A percentile compares a stretch with the other conserved stretches of the same genome.
phyloP scores from a whole-genome alignment of 75 land plant species.

The Cupressus sempervirens region DNA sequence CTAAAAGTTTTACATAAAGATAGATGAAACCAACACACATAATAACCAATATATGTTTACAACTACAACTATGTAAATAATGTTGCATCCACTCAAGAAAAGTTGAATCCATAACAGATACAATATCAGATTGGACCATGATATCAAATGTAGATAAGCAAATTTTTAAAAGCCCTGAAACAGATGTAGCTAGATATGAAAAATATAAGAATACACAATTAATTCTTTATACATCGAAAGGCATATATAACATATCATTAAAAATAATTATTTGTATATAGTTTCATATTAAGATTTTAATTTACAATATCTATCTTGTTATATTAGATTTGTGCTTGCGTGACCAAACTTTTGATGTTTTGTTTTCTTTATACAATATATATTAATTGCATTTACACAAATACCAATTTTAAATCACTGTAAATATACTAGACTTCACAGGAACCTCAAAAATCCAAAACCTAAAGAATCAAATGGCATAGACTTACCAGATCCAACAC shows the following conservation, averaged over 20 bases:
- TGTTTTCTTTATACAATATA: background rate
- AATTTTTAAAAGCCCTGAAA: too few species aligned
- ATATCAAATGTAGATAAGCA: background rate
- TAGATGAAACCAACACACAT: background rate
- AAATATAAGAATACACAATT: background rate
- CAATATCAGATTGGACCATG: background rate
- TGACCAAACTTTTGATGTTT: too few species aligned
- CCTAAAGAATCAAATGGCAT: background rate
- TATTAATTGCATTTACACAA: background rate
- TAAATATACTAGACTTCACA: background rate
- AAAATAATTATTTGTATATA: too few species aligned
- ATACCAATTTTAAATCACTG: background rate
- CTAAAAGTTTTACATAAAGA: too few species aligned
- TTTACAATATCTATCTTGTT: too few species aligned
- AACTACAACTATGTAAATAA: background rate
- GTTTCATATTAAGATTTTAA: too few species aligned
- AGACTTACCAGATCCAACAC: slow-evolving; percentile 42
- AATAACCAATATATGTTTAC: background rate
- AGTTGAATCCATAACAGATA: background rate
- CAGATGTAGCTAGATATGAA: too few species aligned
- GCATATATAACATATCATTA: background rate
- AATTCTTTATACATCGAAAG: background rate
- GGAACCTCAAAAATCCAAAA: background rate
- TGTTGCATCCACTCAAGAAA: background rate
- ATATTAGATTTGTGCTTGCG: too few species aligned